Conservation (phyloP, 177 flowering plant species). For the Vitis hybrid region DNA sequence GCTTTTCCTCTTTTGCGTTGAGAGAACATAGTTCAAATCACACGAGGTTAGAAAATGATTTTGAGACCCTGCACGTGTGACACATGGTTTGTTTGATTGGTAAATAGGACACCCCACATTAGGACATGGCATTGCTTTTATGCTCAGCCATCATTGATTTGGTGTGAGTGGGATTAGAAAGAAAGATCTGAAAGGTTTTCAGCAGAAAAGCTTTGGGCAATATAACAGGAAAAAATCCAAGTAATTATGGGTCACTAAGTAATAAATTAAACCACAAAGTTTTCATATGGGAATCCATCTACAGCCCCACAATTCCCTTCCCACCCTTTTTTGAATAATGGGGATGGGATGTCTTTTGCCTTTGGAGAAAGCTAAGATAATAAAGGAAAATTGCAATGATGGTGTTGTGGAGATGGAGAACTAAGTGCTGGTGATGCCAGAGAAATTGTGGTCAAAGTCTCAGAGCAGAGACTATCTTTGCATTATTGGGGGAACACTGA, state of each 20-base stretch:
- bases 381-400: conserved; percentile 30
- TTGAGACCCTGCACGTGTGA: conserved; percentile 7
- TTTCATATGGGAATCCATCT: conserved; percentile 17
- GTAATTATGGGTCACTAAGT: background rate
- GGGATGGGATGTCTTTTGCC: conserved; percentile 29
- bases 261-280: background rate
- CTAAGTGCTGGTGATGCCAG: conserved; percentile 12
- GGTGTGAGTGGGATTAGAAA: conserved; percentile 2
- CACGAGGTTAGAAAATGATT: background rate
- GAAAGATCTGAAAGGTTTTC: background rate
- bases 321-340: conserved; percentile 15
- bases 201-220: background rate
- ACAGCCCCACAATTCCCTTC: background rate
- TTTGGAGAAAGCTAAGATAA: conserved; percentile 32
- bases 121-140: conserved; percentile 20
- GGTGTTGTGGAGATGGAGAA: conserved; percentile 19
- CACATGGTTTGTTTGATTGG: conserved; percentile 1
- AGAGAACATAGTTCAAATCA: background rate
- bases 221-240: conserved; percentile 1
- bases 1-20: background rate
- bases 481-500: conserved; percentile 31
- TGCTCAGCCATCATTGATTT: conserved; percentile 11
- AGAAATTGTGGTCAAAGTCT: conserved; percentile 24
- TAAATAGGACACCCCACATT: conserved; percentile 1
- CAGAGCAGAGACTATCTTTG: conserved; percentile 27